These are phyloP conservation scores for Fragaria vesca DNA, from an alignment of 306 rosid species.

Conservation along the genomic window DNA sequence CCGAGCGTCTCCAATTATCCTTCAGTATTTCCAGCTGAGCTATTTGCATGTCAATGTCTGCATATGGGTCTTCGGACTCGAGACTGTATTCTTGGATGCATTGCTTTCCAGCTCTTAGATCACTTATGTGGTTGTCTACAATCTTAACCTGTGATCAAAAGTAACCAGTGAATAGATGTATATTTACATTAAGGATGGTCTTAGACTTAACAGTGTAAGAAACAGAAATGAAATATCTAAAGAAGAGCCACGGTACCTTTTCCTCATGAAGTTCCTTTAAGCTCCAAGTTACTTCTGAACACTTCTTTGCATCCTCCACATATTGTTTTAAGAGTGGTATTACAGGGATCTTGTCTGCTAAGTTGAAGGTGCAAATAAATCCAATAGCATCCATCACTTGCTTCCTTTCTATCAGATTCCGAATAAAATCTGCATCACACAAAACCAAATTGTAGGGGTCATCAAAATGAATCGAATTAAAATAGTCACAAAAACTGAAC, in stretches of 20 bases:
- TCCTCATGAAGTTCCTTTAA: background rate
- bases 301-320: slow-evolving; percentile 7
- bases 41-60: slow-evolving; percentile 28
- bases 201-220: background rate
- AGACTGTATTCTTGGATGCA: slow-evolving; percentile 45
- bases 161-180: background rate
- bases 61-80: slow-evolving; percentile 25
- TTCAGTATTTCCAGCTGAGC: slow-evolving; percentile 20
- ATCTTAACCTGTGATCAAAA: slow-evolving; percentile 34
- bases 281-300: no score
- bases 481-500: no score
- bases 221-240: background rate
- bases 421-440: slow-evolving; percentile 37
- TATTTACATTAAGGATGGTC: background rate
- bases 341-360: slow-evolving; percentile 38
- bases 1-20: slow-evolving; percentile 11
- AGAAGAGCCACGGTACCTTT: slow-evolving; percentile 21
- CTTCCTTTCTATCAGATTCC: slow-evolving; percentile 35
- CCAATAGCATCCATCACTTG: slow-evolving; percentile 46
- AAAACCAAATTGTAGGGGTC: no score
- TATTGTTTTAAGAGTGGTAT: slow-evolving; percentile 32
- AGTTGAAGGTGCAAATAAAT: slow-evolving; percentile 46
- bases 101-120: slow-evolving; percentile 21
- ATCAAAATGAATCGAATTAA: no score
- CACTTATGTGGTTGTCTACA: slow-evolving; percentile 31